A percentile compares a stretch with the other conserved stretches of the same genome.
Evolutionary conservation across 768 basidiomycete species (phyloP).

Genomic region (Daedaleopsis nitida): DNA sequence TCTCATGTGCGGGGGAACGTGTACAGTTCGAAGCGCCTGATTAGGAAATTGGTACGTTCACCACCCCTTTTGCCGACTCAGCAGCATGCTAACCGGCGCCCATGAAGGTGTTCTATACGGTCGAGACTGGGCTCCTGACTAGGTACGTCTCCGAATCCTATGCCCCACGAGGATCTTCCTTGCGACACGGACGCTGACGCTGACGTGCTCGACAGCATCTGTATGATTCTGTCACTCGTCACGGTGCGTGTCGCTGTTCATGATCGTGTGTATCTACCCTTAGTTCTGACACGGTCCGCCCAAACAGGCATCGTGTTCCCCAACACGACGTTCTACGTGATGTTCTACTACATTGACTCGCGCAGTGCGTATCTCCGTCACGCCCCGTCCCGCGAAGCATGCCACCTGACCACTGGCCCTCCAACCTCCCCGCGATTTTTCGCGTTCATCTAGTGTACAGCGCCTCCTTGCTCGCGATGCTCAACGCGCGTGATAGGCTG

Average conservation of each 20-base stretch:
- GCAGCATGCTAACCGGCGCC: no score
- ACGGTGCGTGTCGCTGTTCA: not conserved
- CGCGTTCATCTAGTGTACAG: conserved; percentile 11
- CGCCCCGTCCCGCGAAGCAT: not conserved
- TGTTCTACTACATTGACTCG: conserved; percentile 19
- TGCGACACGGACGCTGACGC: not conserved
- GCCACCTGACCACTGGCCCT: not conserved
- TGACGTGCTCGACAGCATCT: not conserved
- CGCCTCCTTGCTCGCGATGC: conserved; percentile 13
- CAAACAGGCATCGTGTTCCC: conserved; percentile 5
- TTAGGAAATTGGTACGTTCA: conserved; percentile 15
- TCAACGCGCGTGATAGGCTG: conserved; percentile 17
- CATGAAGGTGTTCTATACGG: conserved; percentile 10
- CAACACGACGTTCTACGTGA: conserved; percentile 12
- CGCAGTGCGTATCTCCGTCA: not conserved
- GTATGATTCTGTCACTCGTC: conserved; percentile 4
- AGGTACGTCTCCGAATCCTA: not conserved
- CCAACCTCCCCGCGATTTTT: not conserved
- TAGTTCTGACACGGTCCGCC: not conserved
- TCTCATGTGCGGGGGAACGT: not conserved
- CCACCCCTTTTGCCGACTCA: not conserved
- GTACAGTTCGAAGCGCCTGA: conserved; percentile 11
- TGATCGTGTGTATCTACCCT: no score
- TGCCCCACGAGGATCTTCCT: not conserved
- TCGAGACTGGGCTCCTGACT: conserved; percentile 11